A percentile compares a stretch with the other conserved stretches of the same genome.
These are phyloP conservation scores for Calocybe indica DNA, from an alignment of 768 basidiomycete species.

Conservation along the genomic window DNA sequence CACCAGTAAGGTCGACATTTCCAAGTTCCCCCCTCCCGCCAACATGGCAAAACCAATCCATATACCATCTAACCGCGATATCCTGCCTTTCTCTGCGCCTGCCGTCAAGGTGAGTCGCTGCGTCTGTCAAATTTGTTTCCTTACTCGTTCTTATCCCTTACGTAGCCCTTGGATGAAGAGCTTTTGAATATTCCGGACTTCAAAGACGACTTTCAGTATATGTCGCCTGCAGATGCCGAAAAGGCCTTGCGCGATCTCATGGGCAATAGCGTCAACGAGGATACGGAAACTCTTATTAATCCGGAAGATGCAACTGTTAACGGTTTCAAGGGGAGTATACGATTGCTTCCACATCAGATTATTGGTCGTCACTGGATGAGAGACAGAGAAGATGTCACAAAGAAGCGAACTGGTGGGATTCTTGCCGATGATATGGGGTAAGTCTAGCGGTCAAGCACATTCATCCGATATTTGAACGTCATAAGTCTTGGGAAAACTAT, in stretches of 20 bases:
- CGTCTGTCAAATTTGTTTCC: not conserved
- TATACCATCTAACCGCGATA: constrained; percentile 28
- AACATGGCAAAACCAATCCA: constrained; percentile 21
- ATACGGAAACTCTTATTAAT: constrained; percentile 50
- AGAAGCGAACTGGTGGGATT: constrained; percentile 80
- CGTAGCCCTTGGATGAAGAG: constrained; percentile 21
- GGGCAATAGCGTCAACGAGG: constrained; percentile 57
- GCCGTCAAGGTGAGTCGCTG: constrained; percentile 1
- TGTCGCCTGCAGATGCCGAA: constrained; percentile 57
- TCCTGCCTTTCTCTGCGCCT: constrained; percentile 10
- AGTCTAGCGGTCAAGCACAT: constrained; percentile 7
- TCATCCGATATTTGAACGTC: constrained; percentile 4
- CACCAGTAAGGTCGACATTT: not conserved
- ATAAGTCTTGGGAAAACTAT: constrained; percentile 82
- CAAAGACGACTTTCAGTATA: constrained; percentile 21
- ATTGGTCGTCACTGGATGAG: constrained; percentile 85
- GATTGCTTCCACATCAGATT: constrained; percentile 83
- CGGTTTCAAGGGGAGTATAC: constrained; percentile 68
- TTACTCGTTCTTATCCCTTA: not conserved
- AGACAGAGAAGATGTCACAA: constrained; percentile 60
- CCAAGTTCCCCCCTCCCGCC: constrained; percentile 8
- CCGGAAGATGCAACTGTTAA: constrained; percentile 66
- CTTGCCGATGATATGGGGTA: constrained; percentile 91
- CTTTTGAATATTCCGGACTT: constrained; percentile 20
- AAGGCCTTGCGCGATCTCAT: constrained; percentile 75